Base-by-base conservation (phyloP, 2,329 filamentous ascomycete genomes). In the Achaetomium macrosporum region DNA sequence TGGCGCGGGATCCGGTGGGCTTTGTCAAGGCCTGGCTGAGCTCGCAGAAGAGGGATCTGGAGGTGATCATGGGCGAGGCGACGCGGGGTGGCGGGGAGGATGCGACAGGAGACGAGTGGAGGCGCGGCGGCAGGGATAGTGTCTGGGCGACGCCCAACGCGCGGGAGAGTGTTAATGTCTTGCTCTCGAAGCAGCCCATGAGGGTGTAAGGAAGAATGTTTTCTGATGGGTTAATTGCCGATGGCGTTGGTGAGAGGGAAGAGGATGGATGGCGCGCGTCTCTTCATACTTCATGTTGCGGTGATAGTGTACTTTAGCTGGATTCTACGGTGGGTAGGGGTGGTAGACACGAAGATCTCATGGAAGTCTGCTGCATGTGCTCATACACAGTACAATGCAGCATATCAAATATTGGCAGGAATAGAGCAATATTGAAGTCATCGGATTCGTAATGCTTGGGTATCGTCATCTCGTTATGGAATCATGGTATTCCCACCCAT, bases 11-110 rank as follows among this genome's bases (percentile, higher is more conserved):
- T 61, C 93, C 93, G 0, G 85, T 88, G 15, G 82, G 79, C 12
- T 97, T 97, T 64, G 78, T 96, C 55, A 84, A 82, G 59, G 83
- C 88, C 64, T 99, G 93, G 93, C 77, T 95, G 48, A 90, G 85
- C 64, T 92, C 87, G 15, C 93, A 99, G 73, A 90, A 90, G 71
- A 79, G 91, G 45, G 92, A 97, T 67, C 75, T 96, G 35, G 90
- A 95, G 65, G 83, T 93, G 7, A 85, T 96, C 44, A 78, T 93
- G 57, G 92, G 90, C 53, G 91, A 96, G 70, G 83, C 85, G 1
- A 80, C 82, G 47, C 78, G 84, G 50, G 74, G 87, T 71, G 74
- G 78, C 35, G 75, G 77, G 42, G 78, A 82, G 58, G 72, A 78
- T 57, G 72, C 74, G 2, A 71, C 69, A 2, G 79, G 79, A 4